Conservation (phyloP, 2,329 filamentous ascomycete species). For the Hypoxylon sp. region DNA sequence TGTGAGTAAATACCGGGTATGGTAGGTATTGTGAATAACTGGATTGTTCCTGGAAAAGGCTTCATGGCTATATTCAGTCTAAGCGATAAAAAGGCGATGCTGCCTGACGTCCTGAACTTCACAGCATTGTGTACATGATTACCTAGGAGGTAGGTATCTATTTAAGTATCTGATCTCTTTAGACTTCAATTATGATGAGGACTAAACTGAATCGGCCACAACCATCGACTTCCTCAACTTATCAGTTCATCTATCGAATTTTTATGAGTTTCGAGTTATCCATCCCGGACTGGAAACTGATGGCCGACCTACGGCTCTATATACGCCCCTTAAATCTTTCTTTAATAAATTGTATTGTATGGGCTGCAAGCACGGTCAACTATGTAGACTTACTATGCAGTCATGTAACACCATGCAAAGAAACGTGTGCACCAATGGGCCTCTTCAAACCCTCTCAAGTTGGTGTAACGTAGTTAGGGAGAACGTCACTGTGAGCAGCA, state of each 20-base stretch:
- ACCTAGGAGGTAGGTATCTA: too few species aligned
- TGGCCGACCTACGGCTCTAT: neutral
- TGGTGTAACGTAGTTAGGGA: neutral
- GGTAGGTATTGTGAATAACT: neutral
- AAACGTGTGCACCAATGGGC: slow-evolving; percentile 8
- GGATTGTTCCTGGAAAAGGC: slow-evolving; percentile 1
- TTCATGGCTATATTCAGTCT: neutral
- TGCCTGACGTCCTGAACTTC: neutral
- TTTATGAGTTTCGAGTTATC: neutral
- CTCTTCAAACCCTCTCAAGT: slow-evolving; percentile 6
- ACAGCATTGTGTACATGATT: neutral
- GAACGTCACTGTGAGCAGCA: neutral
- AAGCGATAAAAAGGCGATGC: neutral
- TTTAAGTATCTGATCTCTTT: neutral
- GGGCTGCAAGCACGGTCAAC: neutral
- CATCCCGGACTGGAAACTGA: neutral
- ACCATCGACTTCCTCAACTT: neutral
- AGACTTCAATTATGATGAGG: neutral
- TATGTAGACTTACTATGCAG: slow-evolving; percentile 22
- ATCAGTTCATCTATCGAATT: neutral
- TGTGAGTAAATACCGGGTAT: neutral
- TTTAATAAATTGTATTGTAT: neutral
- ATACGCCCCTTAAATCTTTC: neutral
- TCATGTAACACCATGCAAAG: slow-evolving; percentile 20
- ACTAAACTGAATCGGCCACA: neutral